Evolutionary conservation across 345 rosid species (phyloP).

Genomic region (Turritis glabra): DNA sequence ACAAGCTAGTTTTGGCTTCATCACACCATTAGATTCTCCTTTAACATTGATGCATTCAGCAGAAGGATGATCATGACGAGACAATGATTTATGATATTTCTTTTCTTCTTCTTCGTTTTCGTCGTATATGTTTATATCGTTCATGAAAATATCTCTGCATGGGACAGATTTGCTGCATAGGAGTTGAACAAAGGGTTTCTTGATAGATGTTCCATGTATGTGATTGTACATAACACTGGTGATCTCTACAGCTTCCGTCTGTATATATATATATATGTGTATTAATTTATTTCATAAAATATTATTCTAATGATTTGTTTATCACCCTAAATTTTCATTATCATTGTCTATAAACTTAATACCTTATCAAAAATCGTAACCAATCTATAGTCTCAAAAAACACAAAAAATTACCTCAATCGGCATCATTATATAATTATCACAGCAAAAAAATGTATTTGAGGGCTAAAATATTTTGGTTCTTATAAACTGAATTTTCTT

Average conservation of each 20-base stretch:
- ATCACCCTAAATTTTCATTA: background rate
- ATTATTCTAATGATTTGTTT: background rate
- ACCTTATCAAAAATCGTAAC: too few relatives aligned
- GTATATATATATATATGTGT: background rate
- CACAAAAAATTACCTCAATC: background rate
- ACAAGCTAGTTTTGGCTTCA: conserved; percentile 42
- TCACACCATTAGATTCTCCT: conserved; percentile 37
- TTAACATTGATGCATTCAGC: conserved; percentile 44
- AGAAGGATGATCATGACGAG: background rate
- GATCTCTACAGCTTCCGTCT: conserved; percentile 49
- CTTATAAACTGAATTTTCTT: background rate
- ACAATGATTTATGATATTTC: background rate
- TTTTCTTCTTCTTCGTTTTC: background rate
- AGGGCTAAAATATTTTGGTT: background rate
- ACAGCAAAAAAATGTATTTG: background rate
- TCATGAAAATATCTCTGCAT: conserved; percentile 43
- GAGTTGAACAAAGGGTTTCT: conserved; percentile 31
- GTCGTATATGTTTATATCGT: conserved; percentile 29
- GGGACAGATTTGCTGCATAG: conserved; percentile 45
- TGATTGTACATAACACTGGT: conserved; percentile 33
- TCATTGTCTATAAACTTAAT: background rate
- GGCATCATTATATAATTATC: background rate
- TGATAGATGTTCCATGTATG: conserved; percentile 41
- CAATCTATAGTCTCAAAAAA: background rate
- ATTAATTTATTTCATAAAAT: background rate